Conservation (phyloP, 1,139 yeast species). For the Taphrina sp. region DNA sequence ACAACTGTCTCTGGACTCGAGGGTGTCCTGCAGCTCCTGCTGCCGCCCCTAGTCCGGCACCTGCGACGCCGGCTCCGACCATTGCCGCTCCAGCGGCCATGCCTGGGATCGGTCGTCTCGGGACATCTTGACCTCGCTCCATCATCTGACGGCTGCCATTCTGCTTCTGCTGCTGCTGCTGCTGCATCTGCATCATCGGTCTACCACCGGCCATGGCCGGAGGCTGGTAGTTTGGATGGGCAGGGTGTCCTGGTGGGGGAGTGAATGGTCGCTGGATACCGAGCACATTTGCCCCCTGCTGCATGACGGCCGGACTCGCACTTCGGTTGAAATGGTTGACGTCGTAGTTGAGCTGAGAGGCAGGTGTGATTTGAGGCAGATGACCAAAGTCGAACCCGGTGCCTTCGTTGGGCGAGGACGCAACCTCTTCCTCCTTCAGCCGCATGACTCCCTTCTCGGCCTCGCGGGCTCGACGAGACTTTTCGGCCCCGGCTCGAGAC, state of each 20-base stretch:
- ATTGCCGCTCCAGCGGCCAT: neutral
- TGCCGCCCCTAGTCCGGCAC: too few relatives aligned
- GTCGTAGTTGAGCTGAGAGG: neutral
- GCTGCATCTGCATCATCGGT: conserved; percentile 14
- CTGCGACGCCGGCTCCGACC: neutral
- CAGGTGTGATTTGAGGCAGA: conserved; percentile 7
- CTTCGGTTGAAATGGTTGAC: conserved; percentile 13
- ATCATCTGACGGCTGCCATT: too few relatives aligned
- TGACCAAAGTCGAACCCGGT: conserved; percentile 29
- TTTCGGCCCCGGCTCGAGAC: conserved; percentile 2
- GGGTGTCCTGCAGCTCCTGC: neutral
- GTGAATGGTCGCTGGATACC: conserved; percentile 30
- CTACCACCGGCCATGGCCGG: conserved; percentile 6
- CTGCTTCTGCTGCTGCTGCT: conserved; percentile 4
- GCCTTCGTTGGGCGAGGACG: conserved; percentile 1
- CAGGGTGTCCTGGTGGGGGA: conserved; percentile 31
- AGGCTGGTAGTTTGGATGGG: conserved; percentile 16
- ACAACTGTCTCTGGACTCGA: conserved; percentile 5
- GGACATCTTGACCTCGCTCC: too few relatives aligned
- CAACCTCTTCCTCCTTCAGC: conserved; percentile 17
- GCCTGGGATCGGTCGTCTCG: conserved; percentile 14
- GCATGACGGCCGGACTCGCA: conserved; percentile 25
- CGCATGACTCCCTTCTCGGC: conserved; percentile 22
- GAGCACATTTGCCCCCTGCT: conserved; percentile 21
- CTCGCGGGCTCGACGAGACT: conserved; percentile 9